Evolutionary conservation across 768 basidiomycete genomes (phyloP).

Genomic region (Exidia glandulosa): DNA sequence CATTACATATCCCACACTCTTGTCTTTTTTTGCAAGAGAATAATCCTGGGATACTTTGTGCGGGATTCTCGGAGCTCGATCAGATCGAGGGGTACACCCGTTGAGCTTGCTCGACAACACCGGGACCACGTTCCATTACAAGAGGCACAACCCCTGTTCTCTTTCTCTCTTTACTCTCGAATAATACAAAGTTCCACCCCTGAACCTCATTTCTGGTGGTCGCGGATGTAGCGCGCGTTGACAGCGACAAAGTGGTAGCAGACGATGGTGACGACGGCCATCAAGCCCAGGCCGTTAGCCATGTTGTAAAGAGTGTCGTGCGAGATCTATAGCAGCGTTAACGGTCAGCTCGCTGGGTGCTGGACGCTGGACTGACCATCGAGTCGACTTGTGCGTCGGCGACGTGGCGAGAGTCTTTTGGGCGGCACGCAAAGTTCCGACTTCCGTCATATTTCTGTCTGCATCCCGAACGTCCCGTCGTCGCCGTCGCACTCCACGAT

Average conservation of each 20-base stretch:
- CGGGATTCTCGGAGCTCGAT: neutral
- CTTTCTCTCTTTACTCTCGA: neutral
- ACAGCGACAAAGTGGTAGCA: conserved; percentile 86
- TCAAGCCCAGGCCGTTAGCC: conserved; percentile 70
- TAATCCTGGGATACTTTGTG: neutral
- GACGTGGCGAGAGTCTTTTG: neutral
- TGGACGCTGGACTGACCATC: neutral
- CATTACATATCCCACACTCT: neutral
- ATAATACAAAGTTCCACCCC: neutral
- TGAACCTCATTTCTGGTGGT: neutral
- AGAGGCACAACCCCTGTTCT: neutral
- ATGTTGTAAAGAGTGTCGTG: conserved; percentile 72
- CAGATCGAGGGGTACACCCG: neutral
- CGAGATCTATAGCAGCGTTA: conserved; percentile 44
- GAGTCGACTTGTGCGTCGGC: neutral
- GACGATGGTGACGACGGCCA: conserved; percentile 82
- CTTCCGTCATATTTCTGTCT: neutral
- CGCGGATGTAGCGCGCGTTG: conserved; percentile 45
- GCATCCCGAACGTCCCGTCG: neutral
- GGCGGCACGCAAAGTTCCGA: neutral
- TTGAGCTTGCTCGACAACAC: neutral
- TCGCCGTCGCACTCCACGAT: conserved; percentile 29
- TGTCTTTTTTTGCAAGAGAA: neutral
- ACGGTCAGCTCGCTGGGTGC: neutral
- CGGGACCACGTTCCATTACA: neutral